Evolutionary conservation across 1,284 basidiomycete species (phyloP), one percentile per base, ranked within the genome.

Genomic region (Tremellales sp.): DNA sequence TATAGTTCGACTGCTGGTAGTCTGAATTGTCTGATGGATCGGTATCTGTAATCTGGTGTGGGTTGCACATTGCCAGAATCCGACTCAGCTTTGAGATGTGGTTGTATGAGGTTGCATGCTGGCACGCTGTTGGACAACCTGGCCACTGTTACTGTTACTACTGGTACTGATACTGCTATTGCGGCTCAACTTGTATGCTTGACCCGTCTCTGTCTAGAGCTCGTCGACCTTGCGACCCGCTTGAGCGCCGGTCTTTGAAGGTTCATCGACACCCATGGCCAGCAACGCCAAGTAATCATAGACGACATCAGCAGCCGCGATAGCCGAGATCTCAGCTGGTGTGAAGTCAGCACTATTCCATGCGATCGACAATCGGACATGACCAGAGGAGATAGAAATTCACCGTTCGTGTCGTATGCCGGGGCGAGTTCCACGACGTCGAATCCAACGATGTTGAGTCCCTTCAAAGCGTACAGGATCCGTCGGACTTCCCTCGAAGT

Each of bases 401-500:
- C 35, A 57, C 60, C 65, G 41, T 73, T 65, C 4, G 68, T 65
- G 54, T 74, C 72, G 52, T 73, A 74, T 2, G 68, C 67, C 3
- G 72, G 66, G 0, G 67, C 57, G 2, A 72, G 61, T 50, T 72
- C 69, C 46, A 72, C 71, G 22, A 70, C 62, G 47, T 71, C 63
- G 13, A 57, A 52, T n/a, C 52, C 68, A 48, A 71, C 75, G 39
- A 76, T 58, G 63, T 76, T 74, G 40, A 76, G 64, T 1, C 71
- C 71, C 4, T 60, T 56, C 0, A 77, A 60, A 1, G 66, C 63
- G 43, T 74, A 67, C 2, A 77, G 55, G 51, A 77, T 72, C 37
- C 67, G 54, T 43, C 72, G 61, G 15, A 75, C 61, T 52, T 77
- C 75, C 43, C 75, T 62, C 2, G 72, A 71, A 1, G 74, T 73